phyloP scores from a whole-genome alignment of 176 grass and related monocot species.

The Ampelocalamus luodianensis region DNA sequence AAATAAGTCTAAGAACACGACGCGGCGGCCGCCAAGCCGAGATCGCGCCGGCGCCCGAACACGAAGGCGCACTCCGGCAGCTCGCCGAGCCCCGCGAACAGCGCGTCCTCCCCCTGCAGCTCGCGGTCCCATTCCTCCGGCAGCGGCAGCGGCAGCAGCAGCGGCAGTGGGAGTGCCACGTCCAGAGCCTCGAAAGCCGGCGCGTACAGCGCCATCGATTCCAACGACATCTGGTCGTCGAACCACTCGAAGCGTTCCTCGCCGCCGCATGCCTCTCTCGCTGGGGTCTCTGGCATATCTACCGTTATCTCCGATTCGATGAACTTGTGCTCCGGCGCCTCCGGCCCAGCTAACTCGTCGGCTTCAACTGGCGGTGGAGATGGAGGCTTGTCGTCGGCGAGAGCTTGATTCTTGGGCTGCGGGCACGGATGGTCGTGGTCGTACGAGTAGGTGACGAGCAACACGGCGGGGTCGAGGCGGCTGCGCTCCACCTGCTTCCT shows the following conservation, averaged over 20 bases:
- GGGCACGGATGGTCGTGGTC: constrained; percentile 83
- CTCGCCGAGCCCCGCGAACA: constrained; percentile 82
- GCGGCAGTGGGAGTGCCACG: constrained; percentile 32
- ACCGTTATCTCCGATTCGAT: too few species aligned
- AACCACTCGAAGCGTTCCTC: constrained; percentile 51
- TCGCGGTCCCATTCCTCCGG: constrained; percentile 60
- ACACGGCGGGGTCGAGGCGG: constrained; percentile 67
- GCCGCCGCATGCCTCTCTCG: not conserved
- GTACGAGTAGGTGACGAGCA: constrained; percentile 89
- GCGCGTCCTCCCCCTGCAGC: constrained; percentile 68
- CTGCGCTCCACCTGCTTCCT: constrained; percentile 95
- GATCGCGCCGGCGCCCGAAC: constrained; percentile 16
- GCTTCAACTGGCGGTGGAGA: constrained; percentile 15
- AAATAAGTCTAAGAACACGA: not conserved
- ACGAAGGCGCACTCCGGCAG: not conserved
- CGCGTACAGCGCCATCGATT: constrained; percentile 48
- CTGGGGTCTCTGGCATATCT: too few species aligned
- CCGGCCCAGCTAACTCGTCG: constrained; percentile 37
- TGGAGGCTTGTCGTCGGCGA: too few species aligned
- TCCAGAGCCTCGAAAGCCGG: constrained; percentile 37
- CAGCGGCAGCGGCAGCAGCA: constrained; percentile 41
- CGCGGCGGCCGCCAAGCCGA: constrained; percentile 37
- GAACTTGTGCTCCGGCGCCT: not conserved
- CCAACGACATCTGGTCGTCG: constrained; percentile 28
- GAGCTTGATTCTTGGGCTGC: constrained; percentile 54